phyloP scores from a whole-genome alignment of 1,284 basidiomycete genomes.

The Trichosporon sp. region DNA sequence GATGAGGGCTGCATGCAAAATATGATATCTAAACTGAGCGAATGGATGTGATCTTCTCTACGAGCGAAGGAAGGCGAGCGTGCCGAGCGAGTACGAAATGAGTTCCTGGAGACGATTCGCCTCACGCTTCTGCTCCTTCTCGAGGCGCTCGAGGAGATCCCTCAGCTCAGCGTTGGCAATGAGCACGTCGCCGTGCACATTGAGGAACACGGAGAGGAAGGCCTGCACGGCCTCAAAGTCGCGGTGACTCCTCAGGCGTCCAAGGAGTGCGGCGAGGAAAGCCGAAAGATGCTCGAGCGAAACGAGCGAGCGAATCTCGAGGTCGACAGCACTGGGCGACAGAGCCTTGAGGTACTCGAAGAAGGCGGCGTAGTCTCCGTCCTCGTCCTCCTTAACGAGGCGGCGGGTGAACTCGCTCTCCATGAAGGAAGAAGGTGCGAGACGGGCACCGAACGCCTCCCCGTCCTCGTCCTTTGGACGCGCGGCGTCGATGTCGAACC shows the following conservation, averaged over 20 bases:
- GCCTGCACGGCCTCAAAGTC: slow-evolving; percentile 97
- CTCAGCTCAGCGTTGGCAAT: slow-evolving; percentile 68
- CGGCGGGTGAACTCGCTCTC: slow-evolving; percentile 76
- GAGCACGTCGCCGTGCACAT: slow-evolving; percentile 79
- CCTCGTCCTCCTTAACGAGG: slow-evolving; percentile 64
- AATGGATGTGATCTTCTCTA: slow-evolving; percentile 14
- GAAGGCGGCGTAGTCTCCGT: slow-evolving; percentile 73
- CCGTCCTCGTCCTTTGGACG: slow-evolving; percentile 57
- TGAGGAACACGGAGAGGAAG: slow-evolving; percentile 79
- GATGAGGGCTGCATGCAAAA: background rate
- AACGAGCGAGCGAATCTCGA: slow-evolving; percentile 79
- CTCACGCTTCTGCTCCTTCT: slow-evolving; percentile 69
- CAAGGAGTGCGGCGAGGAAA: slow-evolving; percentile 75
- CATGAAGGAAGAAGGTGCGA: slow-evolving; percentile 63
- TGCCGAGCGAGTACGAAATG: slow-evolving; percentile 54
- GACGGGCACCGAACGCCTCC: slow-evolving; percentile 57
- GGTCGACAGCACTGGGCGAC: slow-evolving; percentile 85
- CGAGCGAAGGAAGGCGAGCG: slow-evolving; percentile 51
- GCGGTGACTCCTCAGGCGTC: slow-evolving; percentile 72
- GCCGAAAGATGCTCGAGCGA: slow-evolving; percentile 66
- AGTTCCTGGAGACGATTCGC: slow-evolving; percentile 65
- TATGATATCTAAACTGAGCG: background rate
- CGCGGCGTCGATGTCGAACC: slow-evolving; percentile 66
- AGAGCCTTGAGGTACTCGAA: slow-evolving; percentile 84
- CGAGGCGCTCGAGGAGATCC: slow-evolving; percentile 63